phyloP scores from a whole-genome alignment of 352 stramenopile genomes.

The Pythium catenulatum region DNA sequence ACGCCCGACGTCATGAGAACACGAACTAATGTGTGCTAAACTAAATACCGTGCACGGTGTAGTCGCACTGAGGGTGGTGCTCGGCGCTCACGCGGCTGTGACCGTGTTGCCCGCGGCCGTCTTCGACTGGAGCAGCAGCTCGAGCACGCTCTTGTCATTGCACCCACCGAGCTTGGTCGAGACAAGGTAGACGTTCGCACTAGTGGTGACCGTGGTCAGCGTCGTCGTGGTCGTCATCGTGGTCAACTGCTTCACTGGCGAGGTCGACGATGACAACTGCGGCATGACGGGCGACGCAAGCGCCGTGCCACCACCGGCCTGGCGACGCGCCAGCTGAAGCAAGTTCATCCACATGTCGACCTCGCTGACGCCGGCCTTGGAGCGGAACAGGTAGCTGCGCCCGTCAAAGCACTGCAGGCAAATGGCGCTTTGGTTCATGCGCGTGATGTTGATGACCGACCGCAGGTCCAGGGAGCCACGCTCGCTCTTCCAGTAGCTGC shows the following conservation, averaged over 20 bases:
- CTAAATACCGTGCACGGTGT: too few species aligned
- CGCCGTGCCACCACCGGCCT: constrained; percentile 52
- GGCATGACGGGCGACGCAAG: background rate
- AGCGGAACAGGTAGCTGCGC: constrained; percentile 80
- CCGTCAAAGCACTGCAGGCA: constrained; percentile 78
- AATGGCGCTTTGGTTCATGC: constrained; percentile 85
- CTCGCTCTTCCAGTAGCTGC: constrained; percentile 91
- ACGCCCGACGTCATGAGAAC: too few species aligned
- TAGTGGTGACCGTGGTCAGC: background rate
- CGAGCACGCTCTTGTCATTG: constrained; percentile 31
- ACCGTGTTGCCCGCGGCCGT: constrained; percentile 22
- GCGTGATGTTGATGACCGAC: constrained; percentile 77
- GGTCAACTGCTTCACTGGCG: constrained; percentile 1
- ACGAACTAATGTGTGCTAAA: too few species aligned
- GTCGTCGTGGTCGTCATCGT: constrained; percentile 36
- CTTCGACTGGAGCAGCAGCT: constrained; percentile 31
- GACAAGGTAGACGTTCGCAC: constrained; percentile 1
- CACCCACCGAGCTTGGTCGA: constrained; percentile 24
- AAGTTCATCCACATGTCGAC: constrained; percentile 87
- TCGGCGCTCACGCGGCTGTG: constrained; percentile 39
- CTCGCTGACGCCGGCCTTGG: constrained; percentile 72
- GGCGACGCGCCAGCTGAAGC: constrained; percentile 80
- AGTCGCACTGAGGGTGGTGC: too few species aligned
- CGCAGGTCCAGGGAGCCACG: constrained; percentile 85
- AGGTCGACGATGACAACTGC: background rate